Conservation (phyloP, 805 yeast genomes). For the Monosporozyma yasuniensis region DNA sequence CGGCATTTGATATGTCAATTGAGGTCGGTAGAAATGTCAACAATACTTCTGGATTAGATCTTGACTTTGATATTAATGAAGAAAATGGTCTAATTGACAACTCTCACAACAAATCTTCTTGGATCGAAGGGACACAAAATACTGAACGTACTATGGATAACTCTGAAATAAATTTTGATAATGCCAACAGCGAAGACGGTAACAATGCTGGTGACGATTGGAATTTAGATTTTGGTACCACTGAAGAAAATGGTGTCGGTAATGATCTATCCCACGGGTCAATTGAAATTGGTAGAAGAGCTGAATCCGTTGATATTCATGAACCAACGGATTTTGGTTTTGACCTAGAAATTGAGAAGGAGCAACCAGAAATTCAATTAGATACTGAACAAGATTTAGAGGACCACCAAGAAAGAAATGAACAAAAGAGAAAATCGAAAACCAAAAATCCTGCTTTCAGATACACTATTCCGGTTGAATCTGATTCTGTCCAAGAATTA, state of each 20-base stretch:
- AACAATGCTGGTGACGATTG: slow-evolving; percentile 21
- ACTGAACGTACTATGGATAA: slow-evolving; percentile 3
- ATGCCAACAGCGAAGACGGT: slow-evolving; percentile 6
- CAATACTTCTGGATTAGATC: slow-evolving; percentile 19
- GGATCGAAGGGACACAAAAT: slow-evolving; percentile 23
- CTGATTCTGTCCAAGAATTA: slow-evolving; percentile 9
- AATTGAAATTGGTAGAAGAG: slow-evolving; percentile 58
- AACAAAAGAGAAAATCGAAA: slow-evolving; percentile 6
- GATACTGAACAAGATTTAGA: slow-evolving; percentile 13
- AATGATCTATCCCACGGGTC: slow-evolving; percentile 41
- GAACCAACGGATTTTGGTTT: slow-evolving; percentile 41
- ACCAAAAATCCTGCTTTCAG: slow-evolving; percentile 8
- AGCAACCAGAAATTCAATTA: slow-evolving; percentile 18
- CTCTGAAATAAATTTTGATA: neutral
- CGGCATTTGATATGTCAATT: slow-evolving; percentile 24
- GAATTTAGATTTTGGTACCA: slow-evolving; percentile 21
- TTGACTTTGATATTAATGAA: slow-evolving; percentile 30
- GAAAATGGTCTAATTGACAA: slow-evolving; percentile 2
- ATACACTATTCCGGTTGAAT: slow-evolving; percentile 10
- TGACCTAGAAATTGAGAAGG: slow-evolving; percentile 41
- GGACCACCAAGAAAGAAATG: slow-evolving; percentile 23
- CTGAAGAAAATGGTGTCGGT: slow-evolving; percentile 8
- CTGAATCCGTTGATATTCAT: slow-evolving; percentile 19
- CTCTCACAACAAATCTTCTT: slow-evolving; percentile 8
- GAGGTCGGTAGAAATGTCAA: slow-evolving; percentile 26